phyloP scores from a whole-genome alignment of 352 stramenopile species.

The Halophytophthora batemanensis region DNA sequence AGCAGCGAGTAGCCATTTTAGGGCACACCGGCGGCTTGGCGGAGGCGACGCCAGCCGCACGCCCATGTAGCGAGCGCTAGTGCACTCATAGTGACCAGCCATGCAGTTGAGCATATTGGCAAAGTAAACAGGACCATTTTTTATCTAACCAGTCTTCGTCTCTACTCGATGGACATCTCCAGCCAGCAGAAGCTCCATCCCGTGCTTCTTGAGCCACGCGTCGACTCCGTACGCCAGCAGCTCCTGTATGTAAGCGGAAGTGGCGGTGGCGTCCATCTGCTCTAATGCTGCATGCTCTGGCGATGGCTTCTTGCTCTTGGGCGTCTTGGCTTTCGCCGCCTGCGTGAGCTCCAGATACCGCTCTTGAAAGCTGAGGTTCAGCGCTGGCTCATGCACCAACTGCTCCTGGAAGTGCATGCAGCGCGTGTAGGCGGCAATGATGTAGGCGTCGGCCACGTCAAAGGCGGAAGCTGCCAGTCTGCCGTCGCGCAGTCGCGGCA shows the following conservation, averaged over 20 bases:
- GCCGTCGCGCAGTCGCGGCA: conserved; percentile 34
- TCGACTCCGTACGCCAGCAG: conserved; percentile 46
- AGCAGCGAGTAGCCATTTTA: too few species aligned
- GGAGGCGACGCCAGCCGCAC: background rate
- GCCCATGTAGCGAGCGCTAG: conserved; percentile 8
- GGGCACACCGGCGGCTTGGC: too few species aligned
- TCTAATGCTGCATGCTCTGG: conserved; percentile 34
- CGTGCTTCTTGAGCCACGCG: conserved; percentile 57
- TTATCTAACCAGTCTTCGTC: conserved; percentile 12
- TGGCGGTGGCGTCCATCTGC: conserved; percentile 32
- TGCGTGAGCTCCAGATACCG: conserved; percentile 42
- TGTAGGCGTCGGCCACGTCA: conserved; percentile 79
- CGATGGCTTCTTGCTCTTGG: conserved; percentile 31
- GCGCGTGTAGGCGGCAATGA: conserved; percentile 70
- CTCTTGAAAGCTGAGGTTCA: conserved; percentile 34
- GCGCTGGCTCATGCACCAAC: conserved; percentile 21
- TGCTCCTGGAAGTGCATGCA: conserved; percentile 49
- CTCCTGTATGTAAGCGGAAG: conserved; percentile 28
- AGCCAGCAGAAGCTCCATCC: background rate
- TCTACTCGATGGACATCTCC: background rate
- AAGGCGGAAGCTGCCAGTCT: conserved; percentile 51
- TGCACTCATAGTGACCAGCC: conserved; percentile 10
- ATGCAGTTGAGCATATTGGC: conserved; percentile 23
- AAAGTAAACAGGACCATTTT: conserved; percentile 23
- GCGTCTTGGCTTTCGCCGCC: conserved; percentile 5